Conservation (phyloP, 495 filamentous ascomycete genomes). For the Polyplosphaeria fusca region DNA sequence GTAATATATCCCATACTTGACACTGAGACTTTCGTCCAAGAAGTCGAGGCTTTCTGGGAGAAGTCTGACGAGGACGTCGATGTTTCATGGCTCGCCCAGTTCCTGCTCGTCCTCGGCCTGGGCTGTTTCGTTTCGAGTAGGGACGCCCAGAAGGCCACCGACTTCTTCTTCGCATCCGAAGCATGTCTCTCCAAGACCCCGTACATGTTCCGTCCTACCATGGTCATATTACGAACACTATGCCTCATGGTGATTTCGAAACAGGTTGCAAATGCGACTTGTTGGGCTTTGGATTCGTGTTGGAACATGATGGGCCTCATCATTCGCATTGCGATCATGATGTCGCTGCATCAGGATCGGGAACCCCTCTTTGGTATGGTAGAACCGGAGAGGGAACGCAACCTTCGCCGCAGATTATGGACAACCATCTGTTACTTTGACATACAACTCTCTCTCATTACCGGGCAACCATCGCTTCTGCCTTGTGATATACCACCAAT, state of each 20-base stretch:
- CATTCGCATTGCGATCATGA: constrained; percentile 7
- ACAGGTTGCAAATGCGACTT: constrained; percentile 17
- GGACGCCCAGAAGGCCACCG: not conserved
- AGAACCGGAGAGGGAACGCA: not conserved
- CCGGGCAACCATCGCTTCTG: constrained; percentile 4
- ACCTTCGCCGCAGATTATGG: constrained; percentile 1
- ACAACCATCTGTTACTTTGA: constrained; percentile 10
- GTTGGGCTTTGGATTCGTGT: constrained; percentile 13
- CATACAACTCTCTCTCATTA: constrained; percentile 8
- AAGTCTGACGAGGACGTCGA: not conserved
- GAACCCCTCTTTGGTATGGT: not conserved
- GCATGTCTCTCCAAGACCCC: constrained; percentile 15
- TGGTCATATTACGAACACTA: not conserved
- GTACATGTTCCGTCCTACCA: constrained; percentile 7
- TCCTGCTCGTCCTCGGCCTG: constrained; percentile 7
- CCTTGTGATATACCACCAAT: not conserved
- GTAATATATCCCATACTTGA: constrained; percentile 1
- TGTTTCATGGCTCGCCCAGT: constrained; percentile 4
- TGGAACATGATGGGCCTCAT: constrained; percentile 6
- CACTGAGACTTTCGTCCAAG: not conserved
- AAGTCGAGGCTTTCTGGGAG: not conserved
- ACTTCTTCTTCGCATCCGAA: constrained; percentile 11
- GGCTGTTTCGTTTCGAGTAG: not conserved
- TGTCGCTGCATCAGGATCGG: not conserved
- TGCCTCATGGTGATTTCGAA: constrained; percentile 11